These are phyloP conservation scores for Aspergillus clavatus DNA, from an alignment of 2,329 filamentous ascomycete species.

Conservation along the genomic window DNA sequence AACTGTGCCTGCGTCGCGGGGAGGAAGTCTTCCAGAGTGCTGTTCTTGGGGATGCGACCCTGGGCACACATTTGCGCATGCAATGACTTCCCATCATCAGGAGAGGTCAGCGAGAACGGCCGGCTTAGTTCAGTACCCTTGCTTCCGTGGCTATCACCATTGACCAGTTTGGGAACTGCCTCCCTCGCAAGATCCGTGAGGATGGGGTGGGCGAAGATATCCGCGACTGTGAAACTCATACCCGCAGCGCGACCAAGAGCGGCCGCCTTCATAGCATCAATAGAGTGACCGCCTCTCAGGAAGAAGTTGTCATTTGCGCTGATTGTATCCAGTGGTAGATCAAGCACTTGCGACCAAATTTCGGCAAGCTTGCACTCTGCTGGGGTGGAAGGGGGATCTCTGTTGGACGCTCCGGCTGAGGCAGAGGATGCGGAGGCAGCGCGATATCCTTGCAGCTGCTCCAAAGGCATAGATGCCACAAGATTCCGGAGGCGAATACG, in stretches of 20 bases:
- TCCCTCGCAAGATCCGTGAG: conserved; percentile 5
- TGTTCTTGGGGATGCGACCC: neutral
- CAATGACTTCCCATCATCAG: neutral
- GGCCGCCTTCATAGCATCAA: conserved; percentile 32
- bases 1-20: neutral
- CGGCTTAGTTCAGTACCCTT: neutral
- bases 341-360: conserved; percentile 2
- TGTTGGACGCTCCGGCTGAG: neutral
- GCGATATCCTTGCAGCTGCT: neutral
- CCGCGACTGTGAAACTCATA: conserved; percentile 38
- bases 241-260: conserved; percentile 35
- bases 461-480: neutral
- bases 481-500: neutral
- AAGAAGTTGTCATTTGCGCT: conserved; percentile 10
- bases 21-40: neutral
- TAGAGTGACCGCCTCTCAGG: conserved; percentile 8
- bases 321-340: neutral
- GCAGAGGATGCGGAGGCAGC: neutral
- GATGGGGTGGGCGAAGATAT: conserved; percentile 39
- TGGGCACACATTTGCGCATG: neutral
- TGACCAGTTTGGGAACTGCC: neutral
- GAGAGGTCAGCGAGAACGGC: neutral
- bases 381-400: neutral
- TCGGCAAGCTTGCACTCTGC: neutral
- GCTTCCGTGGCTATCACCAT: neutral